These are phyloP conservation scores for Leucoagaricus sp. DNA, from an alignment of 1,284 basidiomycete genomes.

Conservation along the genomic window DNA sequence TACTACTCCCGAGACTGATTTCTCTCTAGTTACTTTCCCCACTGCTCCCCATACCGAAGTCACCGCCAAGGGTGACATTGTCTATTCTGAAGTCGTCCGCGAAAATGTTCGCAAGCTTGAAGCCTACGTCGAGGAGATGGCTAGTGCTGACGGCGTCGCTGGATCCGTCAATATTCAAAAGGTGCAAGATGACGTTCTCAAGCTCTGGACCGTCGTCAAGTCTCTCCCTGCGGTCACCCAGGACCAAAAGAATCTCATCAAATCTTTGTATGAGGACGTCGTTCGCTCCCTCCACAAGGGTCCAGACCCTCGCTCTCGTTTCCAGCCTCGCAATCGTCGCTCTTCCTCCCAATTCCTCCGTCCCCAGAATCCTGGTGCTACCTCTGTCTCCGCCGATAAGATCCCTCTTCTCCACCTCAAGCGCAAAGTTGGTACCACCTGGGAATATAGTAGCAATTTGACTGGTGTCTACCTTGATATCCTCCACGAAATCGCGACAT, in stretches of 20 bases:
- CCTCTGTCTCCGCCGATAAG: conserved; percentile 86
- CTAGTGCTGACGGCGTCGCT: conserved; percentile 86
- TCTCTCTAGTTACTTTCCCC: conserved; percentile 85
- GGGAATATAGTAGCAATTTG: conserved; percentile 97
- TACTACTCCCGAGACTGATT: conserved; percentile 6
- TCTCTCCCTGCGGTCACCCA: conserved; percentile 96
- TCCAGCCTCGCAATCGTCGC: conserved; percentile 67
- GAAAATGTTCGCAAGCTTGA: conserved; percentile 97
- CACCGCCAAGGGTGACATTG: conserved; percentile 90
- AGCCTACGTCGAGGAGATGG: conserved; percentile 99
- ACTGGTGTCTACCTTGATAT: conserved; percentile 96
- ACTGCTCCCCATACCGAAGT: conserved; percentile 97
- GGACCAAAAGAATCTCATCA: conserved; percentile 97
- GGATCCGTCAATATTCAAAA: conserved; percentile 91
- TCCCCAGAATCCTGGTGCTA: conserved; percentile 77
- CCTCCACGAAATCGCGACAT: conserved; percentile 96
- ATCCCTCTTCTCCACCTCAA: conserved; percentile 95
- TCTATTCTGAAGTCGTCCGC: conserved; percentile 93
- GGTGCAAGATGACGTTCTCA: conserved; percentile 94
- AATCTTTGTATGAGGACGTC: conserved; percentile 94
- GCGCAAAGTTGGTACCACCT: conserved; percentile 93
- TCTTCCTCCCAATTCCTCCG: conserved; percentile 95
- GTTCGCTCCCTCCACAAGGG: conserved; percentile 78
- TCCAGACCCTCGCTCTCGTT: conserved; percentile 52
- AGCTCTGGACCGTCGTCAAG: conserved; percentile 97